Evolutionary conservation across 2,329 filamentous ascomycete genomes (phyloP), one percentile per base, ranked within the genome.

Genomic region (Talaromyces sp.): DNA sequence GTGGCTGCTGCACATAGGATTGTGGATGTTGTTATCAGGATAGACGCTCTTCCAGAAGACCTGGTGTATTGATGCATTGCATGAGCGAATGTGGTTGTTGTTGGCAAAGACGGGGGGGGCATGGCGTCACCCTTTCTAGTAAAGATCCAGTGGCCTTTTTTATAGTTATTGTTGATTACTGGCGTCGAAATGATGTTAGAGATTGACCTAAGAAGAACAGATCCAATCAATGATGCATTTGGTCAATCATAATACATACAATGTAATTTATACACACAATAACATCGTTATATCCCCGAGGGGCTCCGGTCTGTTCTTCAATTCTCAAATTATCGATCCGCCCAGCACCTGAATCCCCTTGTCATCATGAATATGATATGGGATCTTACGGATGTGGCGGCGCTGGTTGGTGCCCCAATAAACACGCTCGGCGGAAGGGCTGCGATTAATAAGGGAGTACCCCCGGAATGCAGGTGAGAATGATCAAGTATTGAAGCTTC

Each of bases 61-160:
- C 61, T 47, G 39, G 61, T 57, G 39, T 47, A 10, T 6, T 63
- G 41, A 57, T 47, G 61, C 50, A 63, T 57, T 63, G 61, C 10
- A 43, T n/a, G n/a, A 45, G 35, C 16, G 10, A 37, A 33, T 63
- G 60, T 24, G 60, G 49, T 35, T 56, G 60, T 45, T 62, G 60
- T 45, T 43, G 19, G 14, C 60, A 11, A 57, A 63, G 49, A 57
- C 56, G 39, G 45, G 37, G 47, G 37, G 37, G 47, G 24, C 22
- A n/a, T 13, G 49, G 31, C 43, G 3, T 14, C 39, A 19, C 4
- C 16, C 27, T 43, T 39, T 4, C 0, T 4, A 24, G 27, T 14
- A 43, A 31, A 45, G 37, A 56, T 22, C 9, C 13, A 33, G 13
- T 11, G 13, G 60, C 45, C 1, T 2, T 3, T 37, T 9, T 10